Percentiles rank a stretch among this genome's conserved stretches.
These are phyloP conservation scores for Xylaria curta DNA, from an alignment of 495 filamentous ascomycete genomes.

Conservation along the genomic window DNA sequence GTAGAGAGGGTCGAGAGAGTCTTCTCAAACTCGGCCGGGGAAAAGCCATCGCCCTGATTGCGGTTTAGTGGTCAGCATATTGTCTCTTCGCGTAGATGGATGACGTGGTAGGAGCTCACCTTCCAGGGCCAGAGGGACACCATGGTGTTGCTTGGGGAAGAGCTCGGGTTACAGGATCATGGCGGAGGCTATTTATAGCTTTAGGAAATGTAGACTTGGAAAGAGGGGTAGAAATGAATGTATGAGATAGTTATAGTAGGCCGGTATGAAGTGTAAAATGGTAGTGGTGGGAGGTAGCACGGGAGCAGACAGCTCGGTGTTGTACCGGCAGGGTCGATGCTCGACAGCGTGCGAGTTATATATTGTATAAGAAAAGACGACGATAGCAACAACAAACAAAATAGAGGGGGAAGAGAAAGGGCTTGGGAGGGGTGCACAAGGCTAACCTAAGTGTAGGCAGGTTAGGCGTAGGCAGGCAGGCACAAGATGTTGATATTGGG, in stretches of 20 bases:
- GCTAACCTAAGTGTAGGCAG: neutral
- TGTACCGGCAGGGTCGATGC: neutral
- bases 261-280: neutral
- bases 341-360: neutral
- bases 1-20: conserved; percentile 77
- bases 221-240: neutral
- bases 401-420: neutral
- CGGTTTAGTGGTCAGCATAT: conserved; percentile 14
- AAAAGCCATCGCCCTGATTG: conserved; percentile 75
- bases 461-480: neutral
- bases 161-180: conserved; percentile 33
- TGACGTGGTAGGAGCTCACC: conserved; percentile 48
- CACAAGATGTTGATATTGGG: neutral
- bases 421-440: neutral
- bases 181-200: conserved; percentile 11
- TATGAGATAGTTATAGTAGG: neutral
- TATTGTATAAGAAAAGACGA: neutral
- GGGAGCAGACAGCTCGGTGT: neutral
- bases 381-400: neutral
- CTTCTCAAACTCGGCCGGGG: conserved; percentile 92
- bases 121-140: conserved; percentile 85
- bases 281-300: neutral
- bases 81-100: neutral
- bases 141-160: conserved; percentile 56
- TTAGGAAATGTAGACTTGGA: neutral